A percentile compares a stretch with the other conserved stretches of the same genome.
These are phyloP conservation scores for Diaporthe helianthi DNA, from an alignment of 2,329 filamentous ascomycete species.

Conservation along the genomic window DNA sequence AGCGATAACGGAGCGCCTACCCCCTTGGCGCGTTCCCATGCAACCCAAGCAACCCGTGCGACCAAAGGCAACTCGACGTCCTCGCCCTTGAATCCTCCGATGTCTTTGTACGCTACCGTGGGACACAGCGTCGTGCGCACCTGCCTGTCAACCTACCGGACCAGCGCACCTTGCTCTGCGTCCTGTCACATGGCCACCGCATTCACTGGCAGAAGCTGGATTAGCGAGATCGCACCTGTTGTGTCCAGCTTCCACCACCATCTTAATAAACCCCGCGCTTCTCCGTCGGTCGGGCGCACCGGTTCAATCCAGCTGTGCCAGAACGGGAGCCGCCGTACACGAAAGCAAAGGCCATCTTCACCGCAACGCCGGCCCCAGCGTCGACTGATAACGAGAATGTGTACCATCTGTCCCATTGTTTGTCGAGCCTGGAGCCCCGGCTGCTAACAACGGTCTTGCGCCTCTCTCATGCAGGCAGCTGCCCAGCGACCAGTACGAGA, in stretches of 20 bases:
- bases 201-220: background rate
- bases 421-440: conserved; percentile 1
- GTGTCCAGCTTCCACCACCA: conserved; percentile 16
- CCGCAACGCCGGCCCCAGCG: background rate
- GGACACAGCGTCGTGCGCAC: background rate
- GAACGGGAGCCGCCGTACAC: conserved; percentile 3
- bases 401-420: background rate
- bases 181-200: background rate
- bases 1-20: conserved; percentile 30
- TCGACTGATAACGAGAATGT: conserved; percentile 1
- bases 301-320: conserved; percentile 17
- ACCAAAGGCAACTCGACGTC: conserved; percentile 1
- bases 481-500: background rate
- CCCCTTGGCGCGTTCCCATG: background rate
- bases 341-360: conserved; percentile 6
- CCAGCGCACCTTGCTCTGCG: background rate
- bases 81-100: background rate
- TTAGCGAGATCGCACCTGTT: conserved; percentile 22
- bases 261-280: conserved; percentile 4
- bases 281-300: conserved; percentile 27
- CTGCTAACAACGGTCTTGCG: background rate
- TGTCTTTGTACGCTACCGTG: background rate
- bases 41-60: background rate
- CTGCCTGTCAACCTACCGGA: background rate
- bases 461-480: conserved; percentile 12